Percentiles rank a stretch among this genome's conserved stretches.
Conservation (phyloP, 257 asterid species). For the Petunia secreta region DNA sequence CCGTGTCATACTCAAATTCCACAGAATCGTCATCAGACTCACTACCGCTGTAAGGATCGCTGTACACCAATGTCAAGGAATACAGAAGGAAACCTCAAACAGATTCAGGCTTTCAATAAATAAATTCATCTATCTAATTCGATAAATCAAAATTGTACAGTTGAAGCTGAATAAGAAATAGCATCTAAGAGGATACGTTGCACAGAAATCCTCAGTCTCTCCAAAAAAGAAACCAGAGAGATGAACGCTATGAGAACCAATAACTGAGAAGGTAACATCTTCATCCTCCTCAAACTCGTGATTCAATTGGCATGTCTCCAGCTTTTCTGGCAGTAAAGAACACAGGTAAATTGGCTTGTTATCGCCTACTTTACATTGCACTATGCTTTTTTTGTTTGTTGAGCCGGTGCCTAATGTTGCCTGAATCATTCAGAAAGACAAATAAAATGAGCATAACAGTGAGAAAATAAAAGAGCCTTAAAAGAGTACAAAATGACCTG, state of each 20-base stretch:
- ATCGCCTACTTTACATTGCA: conserved; percentile 84
- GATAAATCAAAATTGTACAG: neutral
- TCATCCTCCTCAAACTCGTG: conserved; percentile 89
- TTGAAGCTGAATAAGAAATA: neutral
- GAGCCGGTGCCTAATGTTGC: conserved; percentile 79
- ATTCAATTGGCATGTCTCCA: conserved; percentile 77
- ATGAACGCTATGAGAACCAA: conserved; percentile 76
- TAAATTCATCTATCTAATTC: neutral
- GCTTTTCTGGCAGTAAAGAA: conserved; percentile 66
- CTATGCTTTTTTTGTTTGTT: conserved; percentile 59
- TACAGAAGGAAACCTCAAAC: neutral
- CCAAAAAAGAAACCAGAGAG: conserved; percentile 88
- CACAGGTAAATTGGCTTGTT: conserved; percentile 75
- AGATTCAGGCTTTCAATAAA: neutral
- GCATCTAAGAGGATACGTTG: conserved; percentile 63
- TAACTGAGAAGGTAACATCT: conserved; percentile 70
- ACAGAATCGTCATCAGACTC: conserved; percentile 52
- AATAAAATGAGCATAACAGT: conserved; percentile 3
- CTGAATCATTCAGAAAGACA: conserved; percentile 41
- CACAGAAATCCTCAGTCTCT: conserved; percentile 46
- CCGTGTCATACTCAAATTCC: conserved; percentile 43
- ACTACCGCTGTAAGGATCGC: conserved; percentile 56
- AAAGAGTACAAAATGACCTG: neutral
- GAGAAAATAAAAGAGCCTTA: neutral
- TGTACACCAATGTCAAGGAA: conserved; percentile 55